Evolutionary conservation across 108 stramenopile genomes (phyloP).

Genomic region (Stephanodiscus triporus): DNA sequence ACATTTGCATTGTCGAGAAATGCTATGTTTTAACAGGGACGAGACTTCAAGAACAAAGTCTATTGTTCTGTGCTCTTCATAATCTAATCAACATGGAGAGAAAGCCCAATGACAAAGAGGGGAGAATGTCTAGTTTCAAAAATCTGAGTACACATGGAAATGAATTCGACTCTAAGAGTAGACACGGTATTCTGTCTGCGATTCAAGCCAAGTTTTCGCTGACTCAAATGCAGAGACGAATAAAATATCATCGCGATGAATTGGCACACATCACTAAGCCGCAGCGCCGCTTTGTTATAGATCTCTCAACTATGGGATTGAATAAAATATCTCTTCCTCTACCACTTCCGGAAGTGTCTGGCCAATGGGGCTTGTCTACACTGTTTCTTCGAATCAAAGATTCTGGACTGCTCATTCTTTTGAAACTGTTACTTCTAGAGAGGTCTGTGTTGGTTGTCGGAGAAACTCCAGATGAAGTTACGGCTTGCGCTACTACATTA

Average conservation of each 20-base stretch:
- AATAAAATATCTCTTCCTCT: slow-evolving; percentile 43
- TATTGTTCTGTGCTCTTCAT: slow-evolving; percentile 54
- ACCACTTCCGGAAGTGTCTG: slow-evolving; percentile 52
- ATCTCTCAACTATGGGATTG: slow-evolving; percentile 35
- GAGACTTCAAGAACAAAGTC: slow-evolving; percentile 43
- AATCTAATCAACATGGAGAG: slow-evolving; percentile 57
- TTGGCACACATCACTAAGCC: slow-evolving; percentile 30
- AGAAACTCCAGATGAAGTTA: slow-evolving; percentile 46
- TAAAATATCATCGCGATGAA: slow-evolving; percentile 37
- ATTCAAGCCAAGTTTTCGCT: slow-evolving; percentile 46
- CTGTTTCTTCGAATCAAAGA: slow-evolving; percentile 47
- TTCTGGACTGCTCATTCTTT: slow-evolving; percentile 46
- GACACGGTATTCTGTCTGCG: slow-evolving; percentile 43
- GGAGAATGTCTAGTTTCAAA: slow-evolving; percentile 1
- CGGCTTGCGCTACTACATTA: slow-evolving; percentile 41
- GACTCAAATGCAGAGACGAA: slow-evolving; percentile 29
- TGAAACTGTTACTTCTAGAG: slow-evolving; percentile 54
- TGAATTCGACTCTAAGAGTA: slow-evolving; percentile 28
- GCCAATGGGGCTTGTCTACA: slow-evolving; percentile 49
- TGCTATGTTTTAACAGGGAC: slow-evolving; percentile 56
- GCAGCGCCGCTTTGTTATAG: slow-evolving; percentile 36
- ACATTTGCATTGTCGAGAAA: slow-evolving; percentile 55
- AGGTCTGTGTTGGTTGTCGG: slow-evolving; percentile 53
- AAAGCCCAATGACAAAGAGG: slow-evolving; percentile 29
- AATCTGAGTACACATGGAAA: slow-evolving; percentile 12